Conservation (phyloP, 208 protist species). For the Kentomonas sorsogonicus region DNA sequence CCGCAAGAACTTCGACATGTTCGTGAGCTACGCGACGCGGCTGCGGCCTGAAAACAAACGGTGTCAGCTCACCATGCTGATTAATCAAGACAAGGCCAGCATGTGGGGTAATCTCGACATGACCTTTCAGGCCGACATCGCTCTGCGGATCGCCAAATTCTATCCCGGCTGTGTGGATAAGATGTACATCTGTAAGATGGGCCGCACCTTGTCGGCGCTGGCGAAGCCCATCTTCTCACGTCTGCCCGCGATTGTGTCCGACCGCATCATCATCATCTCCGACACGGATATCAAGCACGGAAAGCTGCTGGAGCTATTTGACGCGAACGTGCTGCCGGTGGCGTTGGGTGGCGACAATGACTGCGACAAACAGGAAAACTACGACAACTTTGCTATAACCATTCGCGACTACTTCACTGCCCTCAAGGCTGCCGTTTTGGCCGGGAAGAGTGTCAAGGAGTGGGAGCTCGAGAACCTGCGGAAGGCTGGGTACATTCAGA, state of each 20-base stretch:
- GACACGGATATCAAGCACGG: slow-evolving; percentile 49
- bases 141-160: slow-evolving; percentile 69
- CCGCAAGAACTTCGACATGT: slow-evolving; percentile 64
- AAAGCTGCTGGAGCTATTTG: slow-evolving; percentile 51
- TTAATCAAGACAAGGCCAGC: slow-evolving; percentile 70
- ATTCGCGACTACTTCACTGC: slow-evolving; percentile 46
- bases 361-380: slow-evolving; percentile 56
- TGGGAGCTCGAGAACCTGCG: slow-evolving; percentile 62
- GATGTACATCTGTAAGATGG: slow-evolving; percentile 83
- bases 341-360: slow-evolving; percentile 59
- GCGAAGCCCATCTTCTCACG: slow-evolving; percentile 68
- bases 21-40: slow-evolving; percentile 64
- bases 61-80: slow-evolving; percentile 62
- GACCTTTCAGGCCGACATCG: slow-evolving; percentile 66
- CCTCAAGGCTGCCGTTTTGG: slow-evolving; percentile 35
- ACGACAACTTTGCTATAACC: slow-evolving; percentile 25
- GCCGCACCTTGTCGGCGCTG: slow-evolving; percentile 31
- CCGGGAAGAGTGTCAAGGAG: slow-evolving; percentile 59
- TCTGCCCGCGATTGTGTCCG: slow-evolving; percentile 57
- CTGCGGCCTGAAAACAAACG: slow-evolving; percentile 50
- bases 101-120: slow-evolving; percentile 74
- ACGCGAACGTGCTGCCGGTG: slow-evolving; percentile 48
- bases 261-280: slow-evolving; percentile 60
- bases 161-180: slow-evolving; percentile 67
- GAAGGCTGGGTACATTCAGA: slow-evolving; percentile 26